Base-by-base conservation (phyloP, 257 asterid species). In the Coffea eugenioides region DNA sequence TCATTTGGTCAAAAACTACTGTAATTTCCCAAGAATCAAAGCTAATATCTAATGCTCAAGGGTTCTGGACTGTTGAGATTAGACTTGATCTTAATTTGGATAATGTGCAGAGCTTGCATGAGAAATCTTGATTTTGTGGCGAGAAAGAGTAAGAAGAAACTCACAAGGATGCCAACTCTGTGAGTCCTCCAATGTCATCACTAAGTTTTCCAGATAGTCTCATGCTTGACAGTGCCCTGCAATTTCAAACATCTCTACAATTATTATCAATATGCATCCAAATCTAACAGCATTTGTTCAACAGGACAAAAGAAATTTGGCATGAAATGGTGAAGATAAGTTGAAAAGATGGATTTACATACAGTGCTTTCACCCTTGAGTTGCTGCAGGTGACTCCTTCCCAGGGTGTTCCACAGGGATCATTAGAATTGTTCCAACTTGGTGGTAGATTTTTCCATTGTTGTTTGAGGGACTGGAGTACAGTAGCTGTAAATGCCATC, bases 321-420 rank as follows among this genome's bases (percentile, higher is more conserved):
- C 48, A 66, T 49, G 20, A 67, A 23, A 49, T 27, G 36, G 8
- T 20, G n/a, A 51, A 16, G 61, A 15, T 51, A 49, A 48, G 20
- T 0, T 0, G 12, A 45, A 56, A 10, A 13, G 18, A 5, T 2
- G 25, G 10, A 23, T 61, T 13, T 68, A 64, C 91, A 81, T 71
- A 92, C 97, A 92, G 39, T 15, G 93, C 88, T 68, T 92, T 87
- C 68, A 92, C 92, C 74, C 93, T 88, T 27, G 96, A 84, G 85
- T 82, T 84, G 85, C 84, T 88, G 81, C 97, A 92, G 54, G 92
- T 71, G 52, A 92, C 87, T 65, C 97, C 97, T 51, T 92, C 97
- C 96, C 96, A 92, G 5, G 78, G 21, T 52, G 80, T 54, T 68
- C 83, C 85, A 27, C 97, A 92, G 68, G 97, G 94, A 87, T 92